phyloP scores from a whole-genome alignment of 306 rosid genomes.

The Erythrophleum fordii region DNA sequence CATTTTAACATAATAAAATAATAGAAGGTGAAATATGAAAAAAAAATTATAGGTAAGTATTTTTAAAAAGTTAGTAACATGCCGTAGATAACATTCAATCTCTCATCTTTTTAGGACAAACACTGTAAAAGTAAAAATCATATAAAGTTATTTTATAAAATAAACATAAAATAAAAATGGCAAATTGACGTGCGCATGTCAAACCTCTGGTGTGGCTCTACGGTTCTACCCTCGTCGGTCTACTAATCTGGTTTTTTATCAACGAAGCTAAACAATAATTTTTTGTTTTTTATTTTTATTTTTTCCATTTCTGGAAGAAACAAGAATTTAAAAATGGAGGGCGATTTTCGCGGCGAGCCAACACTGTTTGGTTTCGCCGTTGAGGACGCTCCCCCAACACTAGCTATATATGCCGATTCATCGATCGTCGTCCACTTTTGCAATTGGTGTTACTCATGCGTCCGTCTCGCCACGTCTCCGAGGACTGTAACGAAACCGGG shows the following conservation, averaged over 20 bases:
- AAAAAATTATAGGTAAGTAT: too few species aligned
- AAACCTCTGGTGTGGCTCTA: not conserved
- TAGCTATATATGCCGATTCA: not conserved
- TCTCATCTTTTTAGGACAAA: too few species aligned
- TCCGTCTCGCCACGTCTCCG: not conserved
- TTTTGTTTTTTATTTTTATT: not conserved
- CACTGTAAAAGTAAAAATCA: too few species aligned
- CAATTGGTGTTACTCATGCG: not conserved
- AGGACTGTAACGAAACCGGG: not conserved
- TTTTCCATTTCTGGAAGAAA: not conserved
- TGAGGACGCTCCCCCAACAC: not conserved
- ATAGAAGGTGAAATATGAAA: too few species aligned
- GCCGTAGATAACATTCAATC: too few species aligned
- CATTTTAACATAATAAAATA: too few species aligned
- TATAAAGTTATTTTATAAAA: too few species aligned
- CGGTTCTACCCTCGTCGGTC: not conserved
- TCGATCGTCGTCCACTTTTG: not conserved
- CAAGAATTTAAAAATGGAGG: not conserved
- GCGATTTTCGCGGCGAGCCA: slow-evolving; percentile 33
- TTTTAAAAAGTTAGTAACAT: too few species aligned
- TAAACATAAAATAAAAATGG: too few species aligned
- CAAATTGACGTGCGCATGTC: too few species aligned
- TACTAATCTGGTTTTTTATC: not conserved
- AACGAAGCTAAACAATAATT: not conserved
- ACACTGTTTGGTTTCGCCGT: not conserved